phyloP scores from a whole-genome alignment of 805 yeast species.

The Myxozyma kluyveri region DNA sequence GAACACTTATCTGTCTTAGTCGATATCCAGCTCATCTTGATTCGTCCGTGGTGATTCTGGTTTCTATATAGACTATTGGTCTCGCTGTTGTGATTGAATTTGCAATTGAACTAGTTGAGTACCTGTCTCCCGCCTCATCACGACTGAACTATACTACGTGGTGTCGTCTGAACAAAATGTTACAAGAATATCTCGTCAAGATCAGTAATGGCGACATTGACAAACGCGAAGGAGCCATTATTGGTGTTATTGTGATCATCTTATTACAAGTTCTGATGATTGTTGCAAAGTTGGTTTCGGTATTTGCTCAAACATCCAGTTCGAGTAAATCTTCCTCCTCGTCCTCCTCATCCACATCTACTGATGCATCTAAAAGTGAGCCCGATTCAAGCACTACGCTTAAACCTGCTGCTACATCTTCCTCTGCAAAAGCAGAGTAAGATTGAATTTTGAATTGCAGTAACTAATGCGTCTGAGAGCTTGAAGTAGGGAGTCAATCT shows the following conservation, averaged over 20 bases:
- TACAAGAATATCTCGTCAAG: conserved; percentile 3
- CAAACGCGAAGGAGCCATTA: neutral
- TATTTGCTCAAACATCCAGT: conserved; percentile 1
- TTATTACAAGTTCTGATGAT: conserved; percentile 6
- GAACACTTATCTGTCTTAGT: no score
- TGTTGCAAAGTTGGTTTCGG: conserved; percentile 5
- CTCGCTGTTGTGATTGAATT: no score
- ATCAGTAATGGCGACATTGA: conserved; percentile 1
- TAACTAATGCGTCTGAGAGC: neutral
- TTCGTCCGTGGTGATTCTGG: no score
- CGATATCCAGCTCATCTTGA: no score
- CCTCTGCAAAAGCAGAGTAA: neutral
- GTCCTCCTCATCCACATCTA: neutral
- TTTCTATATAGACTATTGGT: conserved; percentile 5
- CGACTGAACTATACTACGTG: neutral
- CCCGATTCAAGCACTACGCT: no score
- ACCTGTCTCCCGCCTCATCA: no score
- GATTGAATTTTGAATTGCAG: neutral
- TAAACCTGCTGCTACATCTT: no score
- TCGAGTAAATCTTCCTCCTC: neutral
- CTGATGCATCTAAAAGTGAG: neutral
- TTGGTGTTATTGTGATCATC: conserved; percentile 8
- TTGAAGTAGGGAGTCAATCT: conserved; percentile 26
- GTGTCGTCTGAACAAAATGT: conserved; percentile 3
- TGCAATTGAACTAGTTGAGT: no score